phyloP scores from a whole-genome alignment of 176 grass and related monocot species.

The Microstegium vimineum region DNA sequence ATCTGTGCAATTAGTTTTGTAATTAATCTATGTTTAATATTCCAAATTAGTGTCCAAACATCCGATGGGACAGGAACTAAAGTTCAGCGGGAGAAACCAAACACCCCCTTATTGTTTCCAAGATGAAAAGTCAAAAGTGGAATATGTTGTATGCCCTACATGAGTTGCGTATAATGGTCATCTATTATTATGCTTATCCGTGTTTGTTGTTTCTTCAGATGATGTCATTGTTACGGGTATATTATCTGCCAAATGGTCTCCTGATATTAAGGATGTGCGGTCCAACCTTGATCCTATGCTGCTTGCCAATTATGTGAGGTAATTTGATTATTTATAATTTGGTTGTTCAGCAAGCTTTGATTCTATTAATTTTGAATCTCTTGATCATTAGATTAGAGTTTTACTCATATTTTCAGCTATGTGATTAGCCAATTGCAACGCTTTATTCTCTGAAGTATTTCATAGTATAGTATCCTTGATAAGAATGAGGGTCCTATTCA shows the following conservation, averaged over 20 bases:
- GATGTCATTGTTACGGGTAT: slow-evolving; percentile 81
- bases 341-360: neutral
- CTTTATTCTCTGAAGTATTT: slow-evolving; percentile 7
- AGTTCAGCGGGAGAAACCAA: too few relatives aligned
- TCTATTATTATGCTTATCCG: neutral
- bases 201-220: slow-evolving; percentile 53
- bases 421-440: neutral
- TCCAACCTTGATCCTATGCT: slow-evolving; percentile 86
- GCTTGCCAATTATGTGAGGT: slow-evolving; percentile 87
- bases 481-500: neutral
- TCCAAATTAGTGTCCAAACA: too few relatives aligned
- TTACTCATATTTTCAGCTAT: neutral
- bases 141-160: neutral
- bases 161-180: neutral
- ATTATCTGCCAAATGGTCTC: slow-evolving; percentile 92
- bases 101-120: neutral
- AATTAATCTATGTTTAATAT: too few relatives aligned
- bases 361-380: neutral
- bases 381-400: neutral
- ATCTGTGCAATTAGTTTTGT: too few relatives aligned
- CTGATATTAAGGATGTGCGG: slow-evolving; percentile 86
- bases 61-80: too few relatives aligned
- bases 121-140: neutral
- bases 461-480: neutral
- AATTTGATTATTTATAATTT: slow-evolving; percentile 29